These are phyloP conservation scores for Ramaria sp. DNA, from an alignment of 768 basidiomycete genomes.

Conservation along the genomic window DNA sequence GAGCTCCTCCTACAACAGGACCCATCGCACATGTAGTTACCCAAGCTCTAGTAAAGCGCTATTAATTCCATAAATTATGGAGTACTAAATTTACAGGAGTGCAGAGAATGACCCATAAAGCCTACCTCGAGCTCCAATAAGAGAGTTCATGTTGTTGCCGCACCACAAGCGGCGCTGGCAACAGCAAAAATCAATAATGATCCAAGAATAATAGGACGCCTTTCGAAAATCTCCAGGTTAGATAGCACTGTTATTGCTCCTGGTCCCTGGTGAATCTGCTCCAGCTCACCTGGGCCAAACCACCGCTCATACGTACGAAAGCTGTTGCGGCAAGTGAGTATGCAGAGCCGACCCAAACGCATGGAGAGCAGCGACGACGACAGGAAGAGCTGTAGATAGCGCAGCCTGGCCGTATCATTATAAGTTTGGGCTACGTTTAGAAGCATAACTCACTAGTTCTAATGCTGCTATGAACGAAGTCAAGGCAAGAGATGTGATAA, in stretches of 20 bases:
- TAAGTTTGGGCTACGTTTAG: neutral
- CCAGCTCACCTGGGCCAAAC: too few relatives aligned
- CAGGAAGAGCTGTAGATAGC: conserved; percentile 21
- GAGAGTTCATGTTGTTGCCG: conserved; percentile 21
- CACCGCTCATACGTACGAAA: too few relatives aligned
- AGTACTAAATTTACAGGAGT: conserved; percentile 23
- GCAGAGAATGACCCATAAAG: conserved; percentile 17
- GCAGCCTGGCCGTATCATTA: conserved; percentile 13
- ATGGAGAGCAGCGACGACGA: conserved; percentile 21
- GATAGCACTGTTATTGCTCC: conserved; percentile 15
- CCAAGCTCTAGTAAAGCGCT: conserved; percentile 24
- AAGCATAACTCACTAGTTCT: conserved; percentile 16
- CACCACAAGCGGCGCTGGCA: conserved; percentile 24
- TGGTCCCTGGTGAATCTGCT: conserved; percentile 22
- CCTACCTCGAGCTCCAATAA: conserved; percentile 23
- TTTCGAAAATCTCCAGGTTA: conserved; percentile 25
- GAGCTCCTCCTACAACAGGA: conserved; percentile 25
- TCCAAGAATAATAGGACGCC: conserved; percentile 17
- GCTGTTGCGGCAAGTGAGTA: too few relatives aligned
- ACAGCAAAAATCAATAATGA: conserved; percentile 14
- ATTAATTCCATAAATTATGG: conserved; percentile 20
- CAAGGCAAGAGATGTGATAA: conserved; percentile 20
- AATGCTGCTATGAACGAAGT: conserved; percentile 22
- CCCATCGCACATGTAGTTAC: conserved; percentile 23
- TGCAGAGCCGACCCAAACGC: conserved; percentile 17